These are phyloP conservation scores for Talaromyces borbonicus DNA, from an alignment of 495 filamentous ascomycete species.

Conservation along the genomic window DNA sequence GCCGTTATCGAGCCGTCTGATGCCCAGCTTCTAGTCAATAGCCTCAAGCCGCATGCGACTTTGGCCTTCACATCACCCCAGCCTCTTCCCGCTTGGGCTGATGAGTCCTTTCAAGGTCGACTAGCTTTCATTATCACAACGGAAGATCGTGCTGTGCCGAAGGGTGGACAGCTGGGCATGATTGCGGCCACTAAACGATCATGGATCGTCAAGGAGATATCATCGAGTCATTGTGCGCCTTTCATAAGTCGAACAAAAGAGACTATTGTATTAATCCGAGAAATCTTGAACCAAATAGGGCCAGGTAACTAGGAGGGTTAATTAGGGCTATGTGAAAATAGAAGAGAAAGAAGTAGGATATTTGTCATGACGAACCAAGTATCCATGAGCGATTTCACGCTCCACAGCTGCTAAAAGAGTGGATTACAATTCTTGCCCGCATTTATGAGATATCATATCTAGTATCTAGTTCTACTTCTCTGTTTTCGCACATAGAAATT, in stretches of 20 bases:
- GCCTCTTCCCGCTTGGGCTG: slow-evolving; percentile 19
- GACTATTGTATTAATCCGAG: not conserved
- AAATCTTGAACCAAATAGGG: not conserved
- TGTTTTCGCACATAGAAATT: too few relatives aligned
- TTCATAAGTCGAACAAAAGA: slow-evolving; percentile 11
- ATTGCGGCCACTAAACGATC: slow-evolving; percentile 12
- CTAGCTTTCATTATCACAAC: slow-evolving; percentile 18
- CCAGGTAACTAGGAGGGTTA: too few relatives aligned
- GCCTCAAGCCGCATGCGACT: slow-evolving; percentile 18
- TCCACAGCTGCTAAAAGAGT: too few relatives aligned
- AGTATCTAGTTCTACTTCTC: too few relatives aligned
- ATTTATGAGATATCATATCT: too few relatives aligned
- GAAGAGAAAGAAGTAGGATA: too few relatives aligned
- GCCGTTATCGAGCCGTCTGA: slow-evolving; percentile 14
- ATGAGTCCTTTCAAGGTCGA: slow-evolving; percentile 10
- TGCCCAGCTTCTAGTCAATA: slow-evolving; percentile 3
- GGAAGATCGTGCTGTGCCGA: slow-evolving; percentile 15
- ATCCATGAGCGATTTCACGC: too few relatives aligned
- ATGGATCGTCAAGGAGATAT: slow-evolving; percentile 19
- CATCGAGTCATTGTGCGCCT: slow-evolving; percentile 17
- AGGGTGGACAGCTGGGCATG: slow-evolving; percentile 19
- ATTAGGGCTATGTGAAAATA: too few relatives aligned
- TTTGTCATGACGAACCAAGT: too few relatives aligned
- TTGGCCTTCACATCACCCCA: slow-evolving; percentile 19
- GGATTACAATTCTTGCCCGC: too few relatives aligned